phyloP scores from a whole-genome alignment of 495 filamentous ascomycete species.

The Saxophila tyrrhenica region DNA sequence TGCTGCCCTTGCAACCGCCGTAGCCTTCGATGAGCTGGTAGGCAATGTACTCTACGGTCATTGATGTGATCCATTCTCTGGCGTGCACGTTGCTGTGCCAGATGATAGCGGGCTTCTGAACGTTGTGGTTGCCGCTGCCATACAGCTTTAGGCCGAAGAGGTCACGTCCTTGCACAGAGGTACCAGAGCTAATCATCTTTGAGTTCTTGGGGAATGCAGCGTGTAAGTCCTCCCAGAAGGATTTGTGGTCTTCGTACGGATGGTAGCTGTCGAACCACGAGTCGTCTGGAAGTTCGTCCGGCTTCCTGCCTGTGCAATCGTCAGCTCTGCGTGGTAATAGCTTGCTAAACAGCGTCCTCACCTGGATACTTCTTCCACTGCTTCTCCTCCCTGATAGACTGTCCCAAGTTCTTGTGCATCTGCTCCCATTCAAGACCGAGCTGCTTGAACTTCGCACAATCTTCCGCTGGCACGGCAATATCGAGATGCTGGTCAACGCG shows the following conservation, averaged over 20 bases:
- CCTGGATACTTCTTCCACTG: not conserved
- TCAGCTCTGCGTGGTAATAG: not conserved
- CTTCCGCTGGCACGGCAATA: conserved; percentile 33
- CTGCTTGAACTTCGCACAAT: conserved; percentile 28
- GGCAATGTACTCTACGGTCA: conserved; percentile 44
- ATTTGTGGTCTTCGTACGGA: conserved; percentile 42
- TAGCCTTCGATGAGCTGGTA: conserved; percentile 43
- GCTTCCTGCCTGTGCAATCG: not conserved
- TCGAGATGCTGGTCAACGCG: conserved; percentile 29
- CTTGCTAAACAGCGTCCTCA: not conserved
- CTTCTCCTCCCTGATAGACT: conserved; percentile 32
- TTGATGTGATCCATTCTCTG: conserved; percentile 51
- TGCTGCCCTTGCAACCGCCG: no score
- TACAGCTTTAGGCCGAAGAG: conserved; percentile 33
- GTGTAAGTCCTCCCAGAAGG: conserved; percentile 41
- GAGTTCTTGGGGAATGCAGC: conserved; percentile 38
- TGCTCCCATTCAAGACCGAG: conserved; percentile 27
- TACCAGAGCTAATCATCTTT: conserved; percentile 42
- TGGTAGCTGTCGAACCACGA: conserved; percentile 52
- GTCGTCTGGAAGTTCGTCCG: conserved; percentile 5
- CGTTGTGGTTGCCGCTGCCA: conserved; percentile 27
- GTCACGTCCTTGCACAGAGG: conserved; percentile 38
- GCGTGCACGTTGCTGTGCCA: conserved; percentile 55
- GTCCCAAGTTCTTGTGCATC: conserved; percentile 38
- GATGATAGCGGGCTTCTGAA: conserved; percentile 48